These are phyloP conservation scores for Acorus calamus DNA, from an alignment of 106 monocot species.

Conservation along the genomic window DNA sequence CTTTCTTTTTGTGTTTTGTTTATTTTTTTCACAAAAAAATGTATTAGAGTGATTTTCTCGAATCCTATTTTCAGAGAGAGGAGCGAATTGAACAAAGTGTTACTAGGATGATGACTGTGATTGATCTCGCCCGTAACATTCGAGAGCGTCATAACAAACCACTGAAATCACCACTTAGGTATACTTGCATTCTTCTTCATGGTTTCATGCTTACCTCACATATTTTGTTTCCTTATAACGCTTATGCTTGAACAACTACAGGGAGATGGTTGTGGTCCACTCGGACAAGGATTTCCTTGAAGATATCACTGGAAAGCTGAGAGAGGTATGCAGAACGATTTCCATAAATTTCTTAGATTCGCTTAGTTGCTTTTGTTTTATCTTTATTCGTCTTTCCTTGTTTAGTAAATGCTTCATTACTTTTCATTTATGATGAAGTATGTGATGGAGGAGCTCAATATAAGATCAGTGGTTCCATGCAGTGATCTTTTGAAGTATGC, in stretches of 20 bases:
- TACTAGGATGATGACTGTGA: slow-evolving; percentile 95
- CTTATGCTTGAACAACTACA: slow-evolving; percentile 16
- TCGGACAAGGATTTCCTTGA: slow-evolving; percentile 85
- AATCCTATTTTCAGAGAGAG: slow-evolving; percentile 49
- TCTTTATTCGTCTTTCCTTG: not conserved
- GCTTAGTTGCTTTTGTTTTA: not conserved
- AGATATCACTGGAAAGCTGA: slow-evolving; percentile 88
- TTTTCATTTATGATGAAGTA: slow-evolving; percentile 38
- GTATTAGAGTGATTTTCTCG: not conserved
- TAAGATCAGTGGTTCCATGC: slow-evolving; percentile 86
- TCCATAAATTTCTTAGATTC: too few relatives aligned
- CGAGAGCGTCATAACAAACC: slow-evolving; percentile 87
- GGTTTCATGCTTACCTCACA: not conserved
- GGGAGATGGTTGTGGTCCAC: slow-evolving; percentile 97
- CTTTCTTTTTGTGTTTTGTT: not conserved
- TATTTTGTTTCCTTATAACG: not conserved
- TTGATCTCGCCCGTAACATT: slow-evolving; percentile 93
- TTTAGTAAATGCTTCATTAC: too few relatives aligned
- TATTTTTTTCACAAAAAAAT: not conserved
- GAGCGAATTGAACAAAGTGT: slow-evolving; percentile 98
- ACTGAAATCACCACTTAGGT: slow-evolving; percentile 85
- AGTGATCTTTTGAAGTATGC: slow-evolving; percentile 84
- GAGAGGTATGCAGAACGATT: slow-evolving; percentile 33
- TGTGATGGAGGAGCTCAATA: slow-evolving; percentile 92
- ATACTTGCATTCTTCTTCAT: slow-evolving; percentile 7